Conservation (phyloP, 1,284 basidiomycete species). For the Trichosporon ovoides region DNA sequence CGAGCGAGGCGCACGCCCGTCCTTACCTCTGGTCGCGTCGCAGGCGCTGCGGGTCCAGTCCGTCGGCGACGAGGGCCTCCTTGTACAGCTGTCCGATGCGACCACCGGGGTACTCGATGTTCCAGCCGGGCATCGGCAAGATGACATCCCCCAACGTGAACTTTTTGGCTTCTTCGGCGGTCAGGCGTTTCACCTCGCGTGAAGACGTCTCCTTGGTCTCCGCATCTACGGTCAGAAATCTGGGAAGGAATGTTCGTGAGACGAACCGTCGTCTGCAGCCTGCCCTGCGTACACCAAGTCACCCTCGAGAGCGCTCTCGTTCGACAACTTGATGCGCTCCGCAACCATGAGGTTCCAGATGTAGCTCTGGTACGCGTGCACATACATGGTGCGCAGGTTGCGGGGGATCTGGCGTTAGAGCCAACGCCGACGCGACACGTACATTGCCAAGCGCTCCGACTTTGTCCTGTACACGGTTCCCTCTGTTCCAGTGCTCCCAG, state of each 20-base stretch:
- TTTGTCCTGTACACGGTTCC: conserved; percentile 74
- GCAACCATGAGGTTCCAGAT: conserved; percentile 97
- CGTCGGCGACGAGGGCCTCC: conserved; percentile 74
- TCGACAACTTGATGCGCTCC: conserved; percentile 79
- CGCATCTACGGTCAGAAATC: conserved; percentile 1
- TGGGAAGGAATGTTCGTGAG: too few relatives aligned
- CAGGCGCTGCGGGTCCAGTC: conserved; percentile 80
- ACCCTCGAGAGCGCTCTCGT: conserved; percentile 69
- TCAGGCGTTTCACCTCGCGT: conserved; percentile 65
- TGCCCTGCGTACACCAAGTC: conserved; percentile 67
- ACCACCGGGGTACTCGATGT: conserved; percentile 82
- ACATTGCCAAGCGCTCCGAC: conserved; percentile 80
- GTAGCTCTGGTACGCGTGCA: conserved; percentile 98
- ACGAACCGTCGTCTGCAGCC: conserved; percentile 53
- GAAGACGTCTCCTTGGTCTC: conserved; percentile 28
- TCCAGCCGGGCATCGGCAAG: conserved; percentile 89
- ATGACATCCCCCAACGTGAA: conserved; percentile 90
- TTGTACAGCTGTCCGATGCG: conserved; percentile 73
- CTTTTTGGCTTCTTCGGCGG: conserved; percentile 65
- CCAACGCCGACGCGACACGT: conserved; percentile 31
- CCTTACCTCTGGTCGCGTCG: conserved; percentile 77
- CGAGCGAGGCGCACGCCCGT: not conserved
- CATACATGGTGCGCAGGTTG: conserved; percentile 92
- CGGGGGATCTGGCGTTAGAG: conserved; percentile 68
- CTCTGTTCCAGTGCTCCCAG: conserved; percentile 79